Percentiles rank a stretch among this genome's conserved stretches.
phyloP scores from a whole-genome alignment of 768 basidiomycete genomes.

The Candolleomyces efflorescens region DNA sequence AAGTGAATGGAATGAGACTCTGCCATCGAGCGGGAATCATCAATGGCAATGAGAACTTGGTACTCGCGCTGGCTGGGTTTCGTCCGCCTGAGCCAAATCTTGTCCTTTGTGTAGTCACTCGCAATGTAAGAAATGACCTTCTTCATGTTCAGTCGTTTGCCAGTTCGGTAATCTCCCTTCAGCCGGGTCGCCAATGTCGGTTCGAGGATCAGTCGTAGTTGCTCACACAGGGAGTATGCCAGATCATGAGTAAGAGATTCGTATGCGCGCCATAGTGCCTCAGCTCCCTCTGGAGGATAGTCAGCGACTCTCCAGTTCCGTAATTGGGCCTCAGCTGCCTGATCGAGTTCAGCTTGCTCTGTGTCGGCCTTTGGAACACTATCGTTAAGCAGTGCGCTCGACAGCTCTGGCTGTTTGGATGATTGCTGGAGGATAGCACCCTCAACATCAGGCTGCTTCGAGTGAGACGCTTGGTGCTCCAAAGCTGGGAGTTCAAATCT shows the following conservation, averaged over 20 bases:
- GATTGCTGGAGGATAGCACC: conserved; percentile 42
- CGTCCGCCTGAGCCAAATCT: conserved; percentile 96
- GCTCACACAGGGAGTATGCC: conserved; percentile 90
- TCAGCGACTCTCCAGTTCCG: conserved; percentile 59
- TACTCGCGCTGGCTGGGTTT: conserved; percentile 93
- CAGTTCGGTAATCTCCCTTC: conserved; percentile 95
- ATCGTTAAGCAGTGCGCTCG: conserved; percentile 18
- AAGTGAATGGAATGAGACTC: conserved; percentile 90
- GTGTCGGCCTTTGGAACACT: conserved; percentile 23
- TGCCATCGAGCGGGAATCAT: conserved; percentile 97
- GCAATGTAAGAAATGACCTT: conserved; percentile 98
- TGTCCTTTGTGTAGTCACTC: conserved; percentile 98
- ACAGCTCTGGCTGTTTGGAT: conserved; percentile 14
- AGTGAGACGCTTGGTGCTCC: conserved; percentile 11
- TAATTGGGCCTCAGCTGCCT: conserved; percentile 40
- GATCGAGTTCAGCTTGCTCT: conserved; percentile 13
- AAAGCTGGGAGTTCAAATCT: not conserved
- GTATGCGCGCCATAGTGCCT: conserved; percentile 89
- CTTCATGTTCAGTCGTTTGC: conserved; percentile 98
- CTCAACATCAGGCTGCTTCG: conserved; percentile 32
- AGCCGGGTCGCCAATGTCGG: conserved; percentile 92
- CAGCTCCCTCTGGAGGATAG: conserved; percentile 51
- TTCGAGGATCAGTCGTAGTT: conserved; percentile 92
- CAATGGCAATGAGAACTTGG: conserved; percentile 90
- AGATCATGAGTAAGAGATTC: conserved; percentile 88